A percentile compares a stretch with the other conserved stretches of the same genome.
Conservation (phyloP, 1,139 yeast genomes). For the Candida sanyaensis region DNA sequence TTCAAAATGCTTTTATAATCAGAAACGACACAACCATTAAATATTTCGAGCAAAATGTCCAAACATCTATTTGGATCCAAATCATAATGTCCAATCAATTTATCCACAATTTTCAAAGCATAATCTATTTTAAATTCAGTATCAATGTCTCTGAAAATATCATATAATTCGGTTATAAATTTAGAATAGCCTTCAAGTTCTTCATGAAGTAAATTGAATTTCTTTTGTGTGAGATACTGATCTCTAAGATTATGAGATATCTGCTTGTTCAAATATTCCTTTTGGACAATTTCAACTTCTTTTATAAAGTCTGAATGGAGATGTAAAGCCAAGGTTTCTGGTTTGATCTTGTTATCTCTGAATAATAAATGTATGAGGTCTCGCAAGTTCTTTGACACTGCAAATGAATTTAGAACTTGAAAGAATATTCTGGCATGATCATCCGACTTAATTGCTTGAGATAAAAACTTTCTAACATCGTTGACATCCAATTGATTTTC, state of each 20-base stretch:
- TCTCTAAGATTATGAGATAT: constrained; percentile 51
- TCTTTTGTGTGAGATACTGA: constrained; percentile 66
- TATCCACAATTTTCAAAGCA: constrained; percentile 53
- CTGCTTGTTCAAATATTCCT: constrained; percentile 35
- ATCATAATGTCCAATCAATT: constrained; percentile 72
- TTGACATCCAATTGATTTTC: constrained; percentile 26
- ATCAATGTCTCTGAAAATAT: constrained; percentile 43
- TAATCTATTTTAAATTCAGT: constrained; percentile 44
- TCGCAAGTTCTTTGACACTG: constrained; percentile 29
- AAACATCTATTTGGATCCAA: constrained; percentile 77
- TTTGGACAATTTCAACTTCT: constrained; percentile 40
- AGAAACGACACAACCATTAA: constrained; percentile 43
- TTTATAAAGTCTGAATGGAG: constrained; percentile 39
- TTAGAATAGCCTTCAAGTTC: constrained; percentile 82
- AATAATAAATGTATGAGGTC: constrained; percentile 24
- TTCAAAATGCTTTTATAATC: constrained; percentile 48
- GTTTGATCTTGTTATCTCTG: constrained; percentile 34
- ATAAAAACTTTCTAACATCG: constrained; percentile 28
- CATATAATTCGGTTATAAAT: constrained; percentile 53
- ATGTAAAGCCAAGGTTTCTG: constrained; percentile 36
- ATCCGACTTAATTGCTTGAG: constrained; percentile 33
- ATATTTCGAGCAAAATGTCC: constrained; percentile 59
- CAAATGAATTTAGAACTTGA: constrained; percentile 47
- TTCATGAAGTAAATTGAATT: constrained; percentile 76
- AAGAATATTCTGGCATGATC: constrained; percentile 41